Evolutionary conservation across 441 rosid species (phyloP).

Genomic region (Erodium moschatum): DNA sequence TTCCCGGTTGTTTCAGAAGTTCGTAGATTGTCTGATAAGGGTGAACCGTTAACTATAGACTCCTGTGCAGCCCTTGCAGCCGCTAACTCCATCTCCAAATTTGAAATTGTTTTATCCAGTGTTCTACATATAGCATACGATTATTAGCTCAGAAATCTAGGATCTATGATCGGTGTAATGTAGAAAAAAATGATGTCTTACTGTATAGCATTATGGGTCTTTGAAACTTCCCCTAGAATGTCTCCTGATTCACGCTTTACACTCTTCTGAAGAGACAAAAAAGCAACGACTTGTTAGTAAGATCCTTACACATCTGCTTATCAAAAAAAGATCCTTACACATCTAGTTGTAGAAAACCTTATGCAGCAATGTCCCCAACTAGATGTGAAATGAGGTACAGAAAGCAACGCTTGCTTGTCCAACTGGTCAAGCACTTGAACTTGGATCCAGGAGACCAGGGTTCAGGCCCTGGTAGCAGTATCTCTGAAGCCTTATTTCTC

Average conservation of each 20-base stretch:
- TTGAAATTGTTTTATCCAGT: conserved; percentile 68
- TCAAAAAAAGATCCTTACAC: not conserved
- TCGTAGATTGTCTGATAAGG: conserved; percentile 52
- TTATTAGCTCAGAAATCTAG: conserved; percentile 16
- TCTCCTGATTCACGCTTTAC: conserved; percentile 48
- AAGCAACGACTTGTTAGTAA: conserved; percentile 15
- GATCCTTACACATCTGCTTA: not conserved
- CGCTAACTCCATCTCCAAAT: conserved; percentile 70
- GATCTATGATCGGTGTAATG: not conserved
- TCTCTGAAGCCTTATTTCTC: too few relatives aligned
- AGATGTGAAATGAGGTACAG: not conserved
- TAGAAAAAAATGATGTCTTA: conserved; percentile 26
- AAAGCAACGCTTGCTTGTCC: too few relatives aligned
- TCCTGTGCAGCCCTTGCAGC: conserved; percentile 83
- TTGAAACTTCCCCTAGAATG: conserved; percentile 54
- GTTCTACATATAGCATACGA: conserved; percentile 37
- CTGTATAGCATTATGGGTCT: conserved; percentile 67
- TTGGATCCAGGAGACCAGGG: too few relatives aligned
- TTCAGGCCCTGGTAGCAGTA: too few relatives aligned
- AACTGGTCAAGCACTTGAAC: too few relatives aligned
- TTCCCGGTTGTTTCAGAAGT: conserved; percentile 38
- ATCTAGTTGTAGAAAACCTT: too few relatives aligned
- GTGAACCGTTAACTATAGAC: conserved; percentile 71
- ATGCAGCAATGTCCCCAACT: not conserved
- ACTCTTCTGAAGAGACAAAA: conserved; percentile 33